Evolutionary conservation across 768 basidiomycete species (phyloP).

Genomic region (Mycena filopes): DNA sequence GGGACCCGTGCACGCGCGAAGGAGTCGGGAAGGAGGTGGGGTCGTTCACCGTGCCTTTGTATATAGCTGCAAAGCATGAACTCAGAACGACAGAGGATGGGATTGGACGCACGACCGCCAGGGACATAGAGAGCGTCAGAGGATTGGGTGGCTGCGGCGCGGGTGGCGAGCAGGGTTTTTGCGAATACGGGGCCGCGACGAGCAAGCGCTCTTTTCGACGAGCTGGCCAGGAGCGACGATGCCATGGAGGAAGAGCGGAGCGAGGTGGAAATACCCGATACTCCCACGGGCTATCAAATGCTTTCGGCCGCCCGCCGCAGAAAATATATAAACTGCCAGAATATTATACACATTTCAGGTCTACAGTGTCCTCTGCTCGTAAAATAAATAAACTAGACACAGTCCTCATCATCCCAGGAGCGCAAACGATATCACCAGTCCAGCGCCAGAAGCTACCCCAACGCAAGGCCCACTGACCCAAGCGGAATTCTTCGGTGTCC

Average conservation of each 20-base stretch:
- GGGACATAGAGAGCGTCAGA: conserved; percentile 60
- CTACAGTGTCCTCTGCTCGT: no score
- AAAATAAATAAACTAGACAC: no score
- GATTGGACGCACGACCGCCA: conserved; percentile 68
- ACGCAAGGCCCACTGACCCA: no score
- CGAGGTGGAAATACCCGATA: conserved; percentile 1
- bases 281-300: conserved; percentile 13
- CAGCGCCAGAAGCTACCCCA: no score
- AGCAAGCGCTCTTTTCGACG: conserved; percentile 27
- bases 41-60: conserved; percentile 95
- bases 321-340: no score
- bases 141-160: conserved; percentile 25
- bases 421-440: no score
- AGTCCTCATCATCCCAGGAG: no score
- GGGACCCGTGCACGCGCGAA: conserved; percentile 85
- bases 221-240: conserved; percentile 29
- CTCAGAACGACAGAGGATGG: conserved; percentile 29
- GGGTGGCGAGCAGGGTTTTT: conserved; percentile 15
- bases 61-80: conserved; percentile 67
- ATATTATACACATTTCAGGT: no score
- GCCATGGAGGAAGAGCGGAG: conserved; percentile 22
- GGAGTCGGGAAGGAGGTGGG: conserved; percentile 90
- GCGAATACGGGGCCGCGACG: conserved; percentile 25
- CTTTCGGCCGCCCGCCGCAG: neutral
- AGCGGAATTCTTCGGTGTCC: no score